Evolutionary conservation across 1,284 basidiomycete genomes (phyloP).

Genomic region (Coniferiporia sulphurascens): DNA sequence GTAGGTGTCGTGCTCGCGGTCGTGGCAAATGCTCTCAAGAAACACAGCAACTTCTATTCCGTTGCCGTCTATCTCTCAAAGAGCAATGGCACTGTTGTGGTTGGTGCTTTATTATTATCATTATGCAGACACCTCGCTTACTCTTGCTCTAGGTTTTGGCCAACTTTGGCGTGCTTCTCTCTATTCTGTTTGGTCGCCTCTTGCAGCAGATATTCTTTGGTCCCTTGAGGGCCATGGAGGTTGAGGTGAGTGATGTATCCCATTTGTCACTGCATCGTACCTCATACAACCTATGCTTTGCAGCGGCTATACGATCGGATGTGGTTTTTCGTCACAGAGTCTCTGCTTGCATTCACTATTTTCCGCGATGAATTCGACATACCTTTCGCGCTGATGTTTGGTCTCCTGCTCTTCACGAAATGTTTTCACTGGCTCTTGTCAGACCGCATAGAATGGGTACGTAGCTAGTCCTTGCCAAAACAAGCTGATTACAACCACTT

Average conservation of each 20-base stretch:
- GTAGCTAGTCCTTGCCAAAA: conserved; percentile 27
- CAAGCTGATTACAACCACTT: neutral
- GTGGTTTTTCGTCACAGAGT: conserved; percentile 98
- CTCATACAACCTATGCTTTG: conserved; percentile 1
- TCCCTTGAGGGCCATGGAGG: conserved; percentile 78
- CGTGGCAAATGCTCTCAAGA: conserved; percentile 75
- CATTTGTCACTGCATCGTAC: conserved; percentile 3
- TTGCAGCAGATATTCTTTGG: conserved; percentile 93
- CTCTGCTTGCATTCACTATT: conserved; percentile 92
- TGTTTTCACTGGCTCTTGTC: conserved; percentile 97
- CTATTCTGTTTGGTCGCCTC: conserved; percentile 71
- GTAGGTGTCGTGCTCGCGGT: conserved; percentile 66
- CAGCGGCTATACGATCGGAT: conserved; percentile 92
- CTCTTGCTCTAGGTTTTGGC: conserved; percentile 66
- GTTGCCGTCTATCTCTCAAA: conserved; percentile 90
- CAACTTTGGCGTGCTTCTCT: conserved; percentile 83
- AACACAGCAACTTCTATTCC: conserved; percentile 91
- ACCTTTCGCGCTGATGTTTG: conserved; percentile 91
- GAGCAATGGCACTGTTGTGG: conserved; percentile 86
- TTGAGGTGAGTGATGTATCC: conserved; percentile 65
- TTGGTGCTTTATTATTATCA: conserved; percentile 34
- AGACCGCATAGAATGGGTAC: conserved; percentile 93
- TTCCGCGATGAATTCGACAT: conserved; percentile 93
- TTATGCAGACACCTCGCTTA: neutral
- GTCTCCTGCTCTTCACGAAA: conserved; percentile 89